phyloP scores from a whole-genome alignment of 352 stramenopile species.

The Phytophthora uliginosa region DNA sequence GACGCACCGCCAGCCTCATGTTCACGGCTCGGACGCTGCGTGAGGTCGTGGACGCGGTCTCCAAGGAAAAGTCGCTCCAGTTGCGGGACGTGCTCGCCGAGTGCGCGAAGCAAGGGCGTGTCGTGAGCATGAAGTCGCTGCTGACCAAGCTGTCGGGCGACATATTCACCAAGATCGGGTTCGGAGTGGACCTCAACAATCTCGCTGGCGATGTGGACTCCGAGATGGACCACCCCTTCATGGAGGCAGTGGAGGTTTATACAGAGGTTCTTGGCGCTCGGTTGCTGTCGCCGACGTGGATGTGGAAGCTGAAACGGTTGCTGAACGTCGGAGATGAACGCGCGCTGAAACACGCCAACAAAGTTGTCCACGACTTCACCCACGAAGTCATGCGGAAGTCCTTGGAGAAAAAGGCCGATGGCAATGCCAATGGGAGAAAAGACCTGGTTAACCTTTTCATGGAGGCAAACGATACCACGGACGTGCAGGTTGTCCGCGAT shows the following conservation, averaged over 20 bases:
- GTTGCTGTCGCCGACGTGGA: constrained; percentile 50
- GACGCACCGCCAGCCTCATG: constrained; percentile 78
- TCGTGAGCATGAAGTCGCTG: constrained; percentile 47
- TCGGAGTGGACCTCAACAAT: constrained; percentile 67
- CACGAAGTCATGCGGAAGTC: constrained; percentile 14
- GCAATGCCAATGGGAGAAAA: not conserved
- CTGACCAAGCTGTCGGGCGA: constrained; percentile 70
- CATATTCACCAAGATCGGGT: constrained; percentile 76
- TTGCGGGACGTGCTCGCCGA: constrained; percentile 37
- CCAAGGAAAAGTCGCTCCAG: constrained; percentile 35
- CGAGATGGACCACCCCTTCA: constrained; percentile 11
- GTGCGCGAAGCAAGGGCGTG: not conserved
- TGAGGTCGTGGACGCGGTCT: constrained; percentile 37
- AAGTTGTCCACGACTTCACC: constrained; percentile 23
- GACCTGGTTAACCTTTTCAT: constrained; percentile 24
- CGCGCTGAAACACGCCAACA: constrained; percentile 37
- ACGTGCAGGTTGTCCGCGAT: constrained; percentile 3
- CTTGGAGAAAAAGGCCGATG: constrained; percentile 8
- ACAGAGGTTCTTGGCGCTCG: constrained; percentile 18
- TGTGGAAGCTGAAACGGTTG: constrained; percentile 54
- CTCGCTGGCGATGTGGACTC: constrained; percentile 44
- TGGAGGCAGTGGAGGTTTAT: constrained; percentile 13
- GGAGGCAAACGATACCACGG: not conserved
- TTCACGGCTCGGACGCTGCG: constrained; percentile 52
- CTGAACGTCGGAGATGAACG: constrained; percentile 45